phyloP scores from a whole-genome alignment of 306 rosid species.

The Pyrus bretschneideri region DNA sequence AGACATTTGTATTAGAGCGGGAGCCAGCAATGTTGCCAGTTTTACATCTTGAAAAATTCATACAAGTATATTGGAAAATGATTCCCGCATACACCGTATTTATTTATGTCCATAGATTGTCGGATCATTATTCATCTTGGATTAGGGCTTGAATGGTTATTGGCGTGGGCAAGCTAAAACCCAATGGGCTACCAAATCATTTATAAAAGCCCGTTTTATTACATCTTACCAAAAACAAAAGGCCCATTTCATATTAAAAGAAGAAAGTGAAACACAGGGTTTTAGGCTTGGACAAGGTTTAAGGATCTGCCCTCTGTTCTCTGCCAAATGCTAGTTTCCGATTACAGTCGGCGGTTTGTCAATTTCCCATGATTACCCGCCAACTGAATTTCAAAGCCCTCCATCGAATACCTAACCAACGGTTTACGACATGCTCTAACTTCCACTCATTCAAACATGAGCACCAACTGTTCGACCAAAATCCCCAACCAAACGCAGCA shows the following conservation, averaged over 20 bases:
- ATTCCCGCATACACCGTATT: no score
- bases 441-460: constrained; percentile 32
- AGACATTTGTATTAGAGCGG: no score
- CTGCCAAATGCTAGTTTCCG: not conserved
- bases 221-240: not conserved
- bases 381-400: constrained; percentile 27
- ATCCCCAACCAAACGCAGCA: constrained; percentile 35
- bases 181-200: not conserved
- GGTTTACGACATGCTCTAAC: not conserved
- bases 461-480: constrained; percentile 42
- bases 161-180: not conserved
- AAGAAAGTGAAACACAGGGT: not conserved
- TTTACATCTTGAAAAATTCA: no score
- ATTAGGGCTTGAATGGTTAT: not conserved
- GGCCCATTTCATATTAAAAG: not conserved
- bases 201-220: not conserved
- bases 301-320: not conserved
- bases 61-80: no score
- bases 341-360: not conserved
- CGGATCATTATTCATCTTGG: no score
- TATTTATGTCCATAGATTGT: no score
- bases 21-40: no score
- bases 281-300: not conserved
- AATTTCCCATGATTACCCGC: constrained; percentile 42
- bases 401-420: constrained; percentile 9